phyloP scores from a whole-genome alignment of 1,139 yeast species.

The Saccharomyces hybrid region DNA sequence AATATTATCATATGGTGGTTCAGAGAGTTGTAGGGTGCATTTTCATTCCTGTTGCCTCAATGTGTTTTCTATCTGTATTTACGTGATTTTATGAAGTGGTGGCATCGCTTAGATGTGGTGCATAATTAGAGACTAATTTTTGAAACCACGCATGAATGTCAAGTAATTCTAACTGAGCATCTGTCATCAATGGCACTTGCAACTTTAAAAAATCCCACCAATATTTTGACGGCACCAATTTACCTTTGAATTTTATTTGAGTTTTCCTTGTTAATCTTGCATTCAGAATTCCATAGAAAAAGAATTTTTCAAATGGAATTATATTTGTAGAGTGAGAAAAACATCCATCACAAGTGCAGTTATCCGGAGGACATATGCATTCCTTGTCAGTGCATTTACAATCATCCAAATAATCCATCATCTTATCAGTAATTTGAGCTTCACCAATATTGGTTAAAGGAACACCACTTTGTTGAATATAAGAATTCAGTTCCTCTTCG shows the following conservation, averaged over 20 bases:
- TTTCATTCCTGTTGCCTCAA: not conserved
- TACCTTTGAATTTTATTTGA: slow-evolving; percentile 23
- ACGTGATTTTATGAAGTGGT: not conserved
- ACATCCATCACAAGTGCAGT: slow-evolving; percentile 23
- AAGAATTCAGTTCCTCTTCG: slow-evolving; percentile 27
- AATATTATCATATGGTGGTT: not conserved
- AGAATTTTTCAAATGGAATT: slow-evolving; percentile 21
- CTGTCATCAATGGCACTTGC: slow-evolving; percentile 21
- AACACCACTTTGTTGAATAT: slow-evolving; percentile 27
- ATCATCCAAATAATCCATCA: slow-evolving; percentile 1
- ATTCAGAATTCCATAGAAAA: slow-evolving; percentile 23
- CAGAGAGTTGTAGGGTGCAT: not conserved
- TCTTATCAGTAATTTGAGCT: slow-evolving; percentile 14
- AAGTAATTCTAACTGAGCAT: slow-evolving; percentile 17
- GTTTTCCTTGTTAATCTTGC: slow-evolving; percentile 23
- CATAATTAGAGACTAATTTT: slow-evolving; percentile 13
- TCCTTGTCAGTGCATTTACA: slow-evolving; percentile 11
- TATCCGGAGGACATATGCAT: slow-evolving; percentile 21
- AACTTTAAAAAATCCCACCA: slow-evolving; percentile 30
- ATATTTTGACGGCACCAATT: slow-evolving; percentile 26
- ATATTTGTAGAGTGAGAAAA: slow-evolving; percentile 24
- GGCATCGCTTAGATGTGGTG: slow-evolving; percentile 6
- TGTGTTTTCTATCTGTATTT: not conserved
- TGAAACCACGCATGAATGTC: slow-evolving; percentile 29
- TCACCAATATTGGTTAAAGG: slow-evolving; percentile 26